These are phyloP conservation scores for Quercus phellos DNA, from an alignment of 331 rosid genomes.

Conservation along the genomic window DNA sequence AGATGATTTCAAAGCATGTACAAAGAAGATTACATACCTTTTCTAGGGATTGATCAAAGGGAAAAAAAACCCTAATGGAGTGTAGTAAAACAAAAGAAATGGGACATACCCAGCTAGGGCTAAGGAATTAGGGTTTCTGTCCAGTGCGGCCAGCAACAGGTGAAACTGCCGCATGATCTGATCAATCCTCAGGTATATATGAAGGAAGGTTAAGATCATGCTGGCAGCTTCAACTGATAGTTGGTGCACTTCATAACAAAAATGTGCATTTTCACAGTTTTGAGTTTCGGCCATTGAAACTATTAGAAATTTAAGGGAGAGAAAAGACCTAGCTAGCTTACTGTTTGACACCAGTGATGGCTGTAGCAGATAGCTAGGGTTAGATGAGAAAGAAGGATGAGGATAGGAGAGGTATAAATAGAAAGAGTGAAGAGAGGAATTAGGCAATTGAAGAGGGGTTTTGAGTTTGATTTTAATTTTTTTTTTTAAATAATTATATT, in stretches of 20 bases:
- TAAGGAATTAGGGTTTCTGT: constrained; percentile 27
- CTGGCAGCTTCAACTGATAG: constrained; percentile 99
- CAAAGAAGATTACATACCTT: constrained; percentile 1
- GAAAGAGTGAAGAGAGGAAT: constrained; percentile 25
- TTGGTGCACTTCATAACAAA: constrained; percentile 36
- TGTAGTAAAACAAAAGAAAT: neutral
- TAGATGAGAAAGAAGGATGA: constrained; percentile 44
- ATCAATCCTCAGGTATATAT: constrained; percentile 49
- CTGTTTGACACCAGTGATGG: neutral
- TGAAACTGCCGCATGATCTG: constrained; percentile 99
- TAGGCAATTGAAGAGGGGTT: neutral
- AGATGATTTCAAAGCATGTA: constrained; percentile 4
- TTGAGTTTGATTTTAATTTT: too few relatives aligned
- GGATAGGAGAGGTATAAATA: constrained; percentile 33
- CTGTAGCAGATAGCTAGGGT: constrained; percentile 46
- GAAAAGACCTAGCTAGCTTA: too few relatives aligned
- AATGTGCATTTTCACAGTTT: neutral
- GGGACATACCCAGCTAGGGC: constrained; percentile 4
- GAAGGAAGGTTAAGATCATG: constrained; percentile 92
- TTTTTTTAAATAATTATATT: too few relatives aligned
- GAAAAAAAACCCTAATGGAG: neutral
- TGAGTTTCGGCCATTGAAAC: neutral
- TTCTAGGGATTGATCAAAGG: constrained; percentile 7
- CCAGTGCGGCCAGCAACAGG: constrained; percentile 64
- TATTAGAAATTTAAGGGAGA: neutral